These are phyloP conservation scores for Podaxis mareebaensis DNA, from an alignment of 768 basidiomycete species.

Conservation along the genomic window DNA sequence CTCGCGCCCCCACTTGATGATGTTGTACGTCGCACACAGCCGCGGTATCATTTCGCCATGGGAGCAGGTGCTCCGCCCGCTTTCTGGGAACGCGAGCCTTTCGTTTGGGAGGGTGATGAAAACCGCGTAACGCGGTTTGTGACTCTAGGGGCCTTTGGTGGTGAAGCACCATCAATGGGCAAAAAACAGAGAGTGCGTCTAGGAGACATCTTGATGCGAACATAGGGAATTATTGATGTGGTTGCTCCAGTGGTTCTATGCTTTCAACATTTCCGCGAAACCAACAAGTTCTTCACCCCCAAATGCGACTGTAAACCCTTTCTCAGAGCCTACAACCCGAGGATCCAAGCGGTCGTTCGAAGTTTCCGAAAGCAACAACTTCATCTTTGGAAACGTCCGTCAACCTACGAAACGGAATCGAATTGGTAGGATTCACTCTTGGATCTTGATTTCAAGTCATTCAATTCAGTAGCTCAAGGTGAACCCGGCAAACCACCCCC, in stretches of 20 bases:
- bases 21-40: conserved; percentile 63
- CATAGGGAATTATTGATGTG: neutral
- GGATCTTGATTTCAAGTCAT: neutral
- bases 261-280: conserved; percentile 79
- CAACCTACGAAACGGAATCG: conserved; percentile 59
- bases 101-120: conserved; percentile 74
- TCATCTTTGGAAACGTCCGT: conserved; percentile 65
- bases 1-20: conserved; percentile 66
- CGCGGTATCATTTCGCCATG: conserved; percentile 86
- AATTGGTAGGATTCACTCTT: conserved; percentile 41
- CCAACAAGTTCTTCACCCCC: conserved; percentile 43
- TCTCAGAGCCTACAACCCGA: conserved; percentile 41
- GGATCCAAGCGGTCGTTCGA: conserved; percentile 57
- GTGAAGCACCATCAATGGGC: conserved; percentile 42
- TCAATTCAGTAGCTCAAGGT: conserved; percentile 29
- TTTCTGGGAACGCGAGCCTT: conserved; percentile 98
- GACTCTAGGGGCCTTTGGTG: conserved; percentile 86
- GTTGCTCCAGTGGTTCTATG: conserved; percentile 88
- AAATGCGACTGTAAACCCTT: conserved; percentile 75
- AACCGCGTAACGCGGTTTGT: conserved; percentile 78
- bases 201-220: neutral
- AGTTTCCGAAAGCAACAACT: conserved; percentile 55
- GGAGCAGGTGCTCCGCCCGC: conserved; percentile 57
- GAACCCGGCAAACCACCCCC: conserved; percentile 60
- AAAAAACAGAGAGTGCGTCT: conserved; percentile 84